A percentile compares a stretch with the other conserved stretches of the same genome.
Evolutionary conservation across 2,329 filamentous ascomycete species (phyloP).

Genomic region (Neonectria hederae): DNA sequence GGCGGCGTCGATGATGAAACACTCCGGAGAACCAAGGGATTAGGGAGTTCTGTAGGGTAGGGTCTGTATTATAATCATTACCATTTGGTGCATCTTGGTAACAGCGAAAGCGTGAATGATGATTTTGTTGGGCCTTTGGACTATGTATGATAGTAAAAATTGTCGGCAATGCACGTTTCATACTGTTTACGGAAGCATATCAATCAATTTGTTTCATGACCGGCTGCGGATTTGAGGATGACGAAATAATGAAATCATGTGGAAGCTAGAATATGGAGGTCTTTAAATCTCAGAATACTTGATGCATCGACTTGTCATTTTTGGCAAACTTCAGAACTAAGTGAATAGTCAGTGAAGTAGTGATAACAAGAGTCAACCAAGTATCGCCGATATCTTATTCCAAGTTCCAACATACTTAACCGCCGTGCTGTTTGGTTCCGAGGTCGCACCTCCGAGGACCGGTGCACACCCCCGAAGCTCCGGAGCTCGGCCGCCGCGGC

Average conservation of each 20-base stretch:
- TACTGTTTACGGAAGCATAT: not conserved
- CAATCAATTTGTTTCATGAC: not conserved
- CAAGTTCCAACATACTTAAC: not conserved
- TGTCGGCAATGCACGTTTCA: not conserved
- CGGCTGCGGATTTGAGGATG: not conserved
- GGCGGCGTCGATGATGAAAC: conserved; percentile 42
- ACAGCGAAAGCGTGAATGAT: not conserved
- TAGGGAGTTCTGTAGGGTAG: not conserved
- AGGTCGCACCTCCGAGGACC: conserved; percentile 13
- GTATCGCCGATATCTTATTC: not conserved
- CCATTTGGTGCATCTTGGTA: not conserved
- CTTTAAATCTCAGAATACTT: not conserved
- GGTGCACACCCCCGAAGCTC: conserved; percentile 3
- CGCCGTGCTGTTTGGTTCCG: not conserved
- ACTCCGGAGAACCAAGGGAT: conserved; percentile 36
- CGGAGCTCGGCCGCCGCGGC: not conserved
- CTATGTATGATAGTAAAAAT: conserved; percentile 3
- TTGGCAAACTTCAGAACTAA: not conserved
- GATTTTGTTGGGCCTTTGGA: not conserved
- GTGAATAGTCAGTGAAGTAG: not conserved
- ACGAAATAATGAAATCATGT: not conserved
- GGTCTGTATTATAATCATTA: not conserved
- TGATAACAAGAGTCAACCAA: not conserved
- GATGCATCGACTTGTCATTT: not conserved
- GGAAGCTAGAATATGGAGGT: too few relatives aligned